A percentile compares a stretch with the other conserved stretches of the same genome.
These are phyloP conservation scores for Diversispora epigaea DNA, from an alignment of 192 early-diverging fungal genomes.

Conservation along the genomic window DNA sequence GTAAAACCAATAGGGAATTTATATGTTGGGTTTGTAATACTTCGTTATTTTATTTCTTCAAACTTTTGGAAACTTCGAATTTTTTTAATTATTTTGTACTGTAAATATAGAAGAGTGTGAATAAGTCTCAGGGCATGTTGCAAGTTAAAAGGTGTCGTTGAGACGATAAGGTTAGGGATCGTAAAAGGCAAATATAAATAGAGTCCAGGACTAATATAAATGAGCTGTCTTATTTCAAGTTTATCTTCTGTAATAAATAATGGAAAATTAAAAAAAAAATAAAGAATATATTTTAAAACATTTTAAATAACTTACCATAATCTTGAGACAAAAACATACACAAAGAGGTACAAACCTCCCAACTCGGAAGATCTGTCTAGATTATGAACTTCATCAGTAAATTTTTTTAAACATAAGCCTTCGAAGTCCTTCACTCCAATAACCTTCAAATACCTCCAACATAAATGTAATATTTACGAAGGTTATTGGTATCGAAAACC, in stretches of 20 bases:
- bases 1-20: slow-evolving; percentile 1
- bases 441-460: too few species aligned
- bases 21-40: background rate
- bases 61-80: background rate
- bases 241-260: slow-evolving; percentile 1
- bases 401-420: too few species aligned
- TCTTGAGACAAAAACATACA: background rate
- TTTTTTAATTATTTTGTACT: background rate
- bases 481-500: too few species aligned
- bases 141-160: background rate
- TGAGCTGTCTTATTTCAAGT: background rate
- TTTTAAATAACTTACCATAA: slow-evolving; percentile 11
- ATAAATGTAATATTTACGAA: too few species aligned
- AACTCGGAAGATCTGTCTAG: background rate
- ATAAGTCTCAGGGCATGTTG: background rate
- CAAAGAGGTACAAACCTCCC: background rate
- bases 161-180: background rate
- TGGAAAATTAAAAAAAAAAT: background rate
- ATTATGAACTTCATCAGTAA: too few species aligned
- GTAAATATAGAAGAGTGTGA: background rate
- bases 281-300: background rate
- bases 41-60: background rate
- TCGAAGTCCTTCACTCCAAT: too few species aligned
- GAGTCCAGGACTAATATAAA: background rate
- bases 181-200: background rate